Percentiles rank a stretch among this genome's conserved stretches.
These are phyloP conservation scores for Microcyclospora pomicola DNA, from an alignment of 2,329 filamentous ascomycete genomes.

Conservation along the genomic window DNA sequence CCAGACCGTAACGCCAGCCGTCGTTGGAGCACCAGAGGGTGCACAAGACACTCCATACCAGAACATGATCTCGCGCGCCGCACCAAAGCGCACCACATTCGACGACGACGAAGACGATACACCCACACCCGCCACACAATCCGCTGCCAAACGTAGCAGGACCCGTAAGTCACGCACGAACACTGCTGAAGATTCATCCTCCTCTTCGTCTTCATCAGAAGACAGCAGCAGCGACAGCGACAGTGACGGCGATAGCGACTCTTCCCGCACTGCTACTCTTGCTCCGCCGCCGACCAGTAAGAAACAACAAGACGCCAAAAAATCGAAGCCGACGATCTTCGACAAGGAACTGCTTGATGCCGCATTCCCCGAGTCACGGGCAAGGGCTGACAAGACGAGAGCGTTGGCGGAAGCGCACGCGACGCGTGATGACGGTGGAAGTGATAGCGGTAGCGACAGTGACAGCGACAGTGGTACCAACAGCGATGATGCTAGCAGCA, in stretches of 20 bases:
- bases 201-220: conserved; percentile 5
- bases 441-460: background rate
- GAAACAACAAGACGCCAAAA: background rate
- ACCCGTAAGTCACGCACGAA: conserved; percentile 22
- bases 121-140: conserved; percentile 2
- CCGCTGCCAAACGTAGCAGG: conserved; percentile 3
- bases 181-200: conserved; percentile 5
- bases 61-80: background rate
- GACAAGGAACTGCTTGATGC: background rate
- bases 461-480: background rate
- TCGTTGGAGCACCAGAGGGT: conserved; percentile 5
- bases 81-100: conserved; percentile 1
- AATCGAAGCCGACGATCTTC: background rate
- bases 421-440: background rate
- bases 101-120: background rate
- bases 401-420: conserved; percentile 1
- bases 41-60: conserved; percentile 2
- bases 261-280: conserved; percentile 1
- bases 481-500: background rate
- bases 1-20: background rate
- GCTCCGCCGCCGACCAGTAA: background rate
- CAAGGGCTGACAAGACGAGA: conserved; percentile 1
- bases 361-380: background rate
- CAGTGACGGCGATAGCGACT: conserved; percentile 6
- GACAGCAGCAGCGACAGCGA: conserved; percentile 8